A percentile compares a stretch with the other conserved stretches of the same genome.
Evolutionary conservation across 2,329 filamentous ascomycete species (phyloP).

Genomic region (Emmonsiellopsis sp.): DNA sequence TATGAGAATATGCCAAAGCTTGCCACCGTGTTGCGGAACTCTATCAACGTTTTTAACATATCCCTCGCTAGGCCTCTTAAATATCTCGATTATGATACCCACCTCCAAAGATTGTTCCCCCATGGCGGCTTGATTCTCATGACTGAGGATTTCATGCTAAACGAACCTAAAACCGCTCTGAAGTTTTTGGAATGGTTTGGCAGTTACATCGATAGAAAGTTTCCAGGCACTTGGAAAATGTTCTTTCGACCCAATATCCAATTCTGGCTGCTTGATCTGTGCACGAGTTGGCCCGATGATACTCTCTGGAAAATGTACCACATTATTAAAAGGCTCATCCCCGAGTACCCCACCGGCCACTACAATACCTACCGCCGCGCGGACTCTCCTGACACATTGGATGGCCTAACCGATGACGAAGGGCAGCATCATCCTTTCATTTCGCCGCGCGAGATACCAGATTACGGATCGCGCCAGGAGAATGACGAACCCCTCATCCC

Average conservation of each 20-base stretch:
- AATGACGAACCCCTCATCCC: constrained; percentile 17
- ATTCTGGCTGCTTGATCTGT: constrained; percentile 24
- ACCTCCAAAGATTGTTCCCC: constrained; percentile 31
- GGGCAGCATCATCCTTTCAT: constrained; percentile 20
- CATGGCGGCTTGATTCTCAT: constrained; percentile 30
- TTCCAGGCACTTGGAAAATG: constrained; percentile 27
- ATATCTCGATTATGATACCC: constrained; percentile 12
- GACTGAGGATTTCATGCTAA: constrained; percentile 31
- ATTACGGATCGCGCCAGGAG: constrained; percentile 22
- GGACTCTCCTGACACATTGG: constrained; percentile 13
- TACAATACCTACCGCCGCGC: constrained; percentile 6
- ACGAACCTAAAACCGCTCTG: constrained; percentile 20
- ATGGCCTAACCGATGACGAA: constrained; percentile 17
- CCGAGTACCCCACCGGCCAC: constrained; percentile 8
- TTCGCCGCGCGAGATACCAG: constrained; percentile 18
- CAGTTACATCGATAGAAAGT: constrained; percentile 13
- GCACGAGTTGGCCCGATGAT: constrained; percentile 11
- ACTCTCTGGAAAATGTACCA: constrained; percentile 20
- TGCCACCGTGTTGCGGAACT: constrained; percentile 14
- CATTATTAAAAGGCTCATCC: constrained; percentile 20
- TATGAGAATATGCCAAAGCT: constrained; percentile 23
- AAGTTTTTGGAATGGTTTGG: constrained; percentile 31
- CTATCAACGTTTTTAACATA: constrained; percentile 28
- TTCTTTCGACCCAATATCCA: constrained; percentile 29
- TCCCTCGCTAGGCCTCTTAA: constrained; percentile 21